Conservation (phyloP, 2,329 filamentous ascomycete genomes). For the Cryphonectria parasitica region DNA sequence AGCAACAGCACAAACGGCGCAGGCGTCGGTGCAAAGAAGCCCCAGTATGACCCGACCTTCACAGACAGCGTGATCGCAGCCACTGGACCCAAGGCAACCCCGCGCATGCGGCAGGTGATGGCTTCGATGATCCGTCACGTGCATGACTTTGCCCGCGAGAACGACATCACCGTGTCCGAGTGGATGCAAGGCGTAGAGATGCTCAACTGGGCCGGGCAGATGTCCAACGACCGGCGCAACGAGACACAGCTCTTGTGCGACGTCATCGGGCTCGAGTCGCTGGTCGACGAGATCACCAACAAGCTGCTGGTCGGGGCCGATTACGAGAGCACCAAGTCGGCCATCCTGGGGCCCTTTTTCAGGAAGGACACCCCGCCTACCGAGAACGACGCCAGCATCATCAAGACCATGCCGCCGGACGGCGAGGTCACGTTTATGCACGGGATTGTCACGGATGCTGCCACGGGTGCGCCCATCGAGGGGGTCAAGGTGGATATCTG, state of each 20-base stretch:
- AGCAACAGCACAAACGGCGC: constrained; percentile 35
- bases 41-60: constrained; percentile 74
- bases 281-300: constrained; percentile 82
- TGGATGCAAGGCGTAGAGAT: constrained; percentile 66
- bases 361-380: constrained; percentile 71
- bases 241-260: constrained; percentile 76
- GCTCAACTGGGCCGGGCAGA: constrained; percentile 72
- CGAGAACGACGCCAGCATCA: constrained; percentile 71
- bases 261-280: constrained; percentile 73
- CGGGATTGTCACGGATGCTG: constrained; percentile 59
- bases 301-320: constrained; percentile 53
- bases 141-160: constrained; percentile 81
- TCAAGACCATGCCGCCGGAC: constrained; percentile 53
- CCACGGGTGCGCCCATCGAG: constrained; percentile 66
- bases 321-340: constrained; percentile 64
- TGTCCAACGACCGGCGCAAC: constrained; percentile 70
- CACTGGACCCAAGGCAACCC: constrained; percentile 72
- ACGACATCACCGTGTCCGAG: constrained; percentile 78
- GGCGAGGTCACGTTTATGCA: constrained; percentile 65
- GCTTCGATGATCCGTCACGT: constrained; percentile 71
- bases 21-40: constrained; percentile 35
- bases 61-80: constrained; percentile 73
- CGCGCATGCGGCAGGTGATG: constrained; percentile 71
- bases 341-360: constrained; percentile 87
- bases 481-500: constrained; percentile 75